These are phyloP conservation scores for Podila horticola DNA, from an alignment of 192 early-diverging fungal species.

Conservation along the genomic window DNA sequence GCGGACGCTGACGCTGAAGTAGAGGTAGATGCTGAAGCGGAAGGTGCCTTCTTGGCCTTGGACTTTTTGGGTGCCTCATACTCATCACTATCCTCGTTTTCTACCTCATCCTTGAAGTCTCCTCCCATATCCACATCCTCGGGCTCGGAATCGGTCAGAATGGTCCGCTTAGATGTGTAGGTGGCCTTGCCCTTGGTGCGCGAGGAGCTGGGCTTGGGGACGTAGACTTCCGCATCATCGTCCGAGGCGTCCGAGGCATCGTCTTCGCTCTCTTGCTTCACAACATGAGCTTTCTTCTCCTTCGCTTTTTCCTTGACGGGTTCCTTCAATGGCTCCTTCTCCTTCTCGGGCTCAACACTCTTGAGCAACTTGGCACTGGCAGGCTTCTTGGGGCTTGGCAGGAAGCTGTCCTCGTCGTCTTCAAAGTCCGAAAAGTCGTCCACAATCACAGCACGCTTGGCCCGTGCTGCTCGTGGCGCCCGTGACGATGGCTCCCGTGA, in stretches of 20 bases:
- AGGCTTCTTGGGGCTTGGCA: slow-evolving; percentile 17
- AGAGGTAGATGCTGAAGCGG: neutral
- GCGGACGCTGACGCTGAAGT: neutral
- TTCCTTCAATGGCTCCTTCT: neutral
- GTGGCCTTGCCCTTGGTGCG: slow-evolving; percentile 21
- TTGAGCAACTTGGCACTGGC: slow-evolving; percentile 18
- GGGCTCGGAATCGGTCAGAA: slow-evolving; percentile 17
- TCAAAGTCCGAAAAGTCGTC: slow-evolving; percentile 33
- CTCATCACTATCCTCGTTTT: slow-evolving; percentile 21
- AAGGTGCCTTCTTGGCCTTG: slow-evolving; percentile 17
- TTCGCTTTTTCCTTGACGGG: neutral
- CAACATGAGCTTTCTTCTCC: neutral
- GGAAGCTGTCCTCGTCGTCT: slow-evolving; percentile 32
- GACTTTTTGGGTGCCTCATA: slow-evolving; percentile 1
- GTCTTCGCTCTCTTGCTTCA: neutral
- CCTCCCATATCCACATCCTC: neutral
- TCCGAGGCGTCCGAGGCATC: neutral
- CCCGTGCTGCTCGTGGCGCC: slow-evolving; percentile 37
- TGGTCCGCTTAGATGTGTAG: slow-evolving; percentile 24
- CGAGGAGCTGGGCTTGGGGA: slow-evolving; percentile 1
- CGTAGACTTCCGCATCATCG: slow-evolving; percentile 16
- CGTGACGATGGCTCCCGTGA: slow-evolving; percentile 26
- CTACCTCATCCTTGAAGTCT: neutral
- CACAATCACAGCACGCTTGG: slow-evolving; percentile 37
- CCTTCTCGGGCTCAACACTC: slow-evolving; percentile 17